Base-by-base conservation (phyloP, 345 rosid species). In the Aquilaria sinensis region DNA sequence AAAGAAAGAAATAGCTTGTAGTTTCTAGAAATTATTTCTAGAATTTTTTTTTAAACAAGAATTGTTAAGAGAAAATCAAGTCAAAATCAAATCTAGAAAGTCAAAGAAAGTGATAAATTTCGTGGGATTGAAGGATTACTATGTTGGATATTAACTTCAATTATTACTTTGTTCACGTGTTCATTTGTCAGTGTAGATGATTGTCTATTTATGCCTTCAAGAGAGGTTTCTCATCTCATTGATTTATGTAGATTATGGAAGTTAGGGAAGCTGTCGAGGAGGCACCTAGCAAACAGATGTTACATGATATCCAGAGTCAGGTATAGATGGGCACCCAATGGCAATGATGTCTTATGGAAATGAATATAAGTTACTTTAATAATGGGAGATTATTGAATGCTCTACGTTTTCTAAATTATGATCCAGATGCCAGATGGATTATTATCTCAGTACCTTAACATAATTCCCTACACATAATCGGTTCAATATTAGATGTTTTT, bases 251-350 rank as follows among this genome's bases (percentile, higher is more conserved):
- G 98, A 78, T 93, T 67, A 80, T 93, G 96, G 94, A 93, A 69
- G 80, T 93, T 62, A 86, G 98, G 72, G 97, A 90, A 83, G 83
- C 87, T 14, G 92, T 93, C 58, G 83, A 86, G 67, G 97, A 93
- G 69, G 92, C 97, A 41, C 49, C 81, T 29, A 83, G 80, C 69
- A 72, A 91, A 23, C 70, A 68, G 62, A 77, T 78, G 63, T 72
- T 93, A 60, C 79, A 75, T 66, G 79, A 77, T 64, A 84, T 93
- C 48, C 77, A 72, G 11, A 74, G 85, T 59, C 78, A 58, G 89
- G 98, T 93, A 78, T 63, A 70, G 16, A 65, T 53, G 12, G 60
- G 49, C 56, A 63, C 60, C 60, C 53, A 12, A 37, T 23, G 54
- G 46, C 65, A 14, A 49, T 58, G 50, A 53, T 51, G 49, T 62